phyloP scores from a whole-genome alignment of 768 basidiomycete genomes.

The Dioszegia aurantiaca region DNA sequence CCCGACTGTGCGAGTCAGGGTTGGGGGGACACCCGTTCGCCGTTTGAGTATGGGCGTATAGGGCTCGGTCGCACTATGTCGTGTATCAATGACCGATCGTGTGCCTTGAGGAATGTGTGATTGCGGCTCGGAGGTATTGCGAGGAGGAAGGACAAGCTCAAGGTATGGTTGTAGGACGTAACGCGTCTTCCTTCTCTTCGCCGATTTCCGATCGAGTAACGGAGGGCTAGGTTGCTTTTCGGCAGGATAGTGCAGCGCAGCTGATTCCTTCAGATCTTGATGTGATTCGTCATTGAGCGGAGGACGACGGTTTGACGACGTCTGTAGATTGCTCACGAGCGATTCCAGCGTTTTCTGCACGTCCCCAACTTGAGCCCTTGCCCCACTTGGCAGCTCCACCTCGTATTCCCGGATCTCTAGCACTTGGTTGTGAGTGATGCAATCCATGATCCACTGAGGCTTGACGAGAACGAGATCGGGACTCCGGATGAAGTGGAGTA shows the following conservation, averaged over 20 bases:
- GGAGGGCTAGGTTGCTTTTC: background rate
- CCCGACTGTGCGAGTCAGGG: no score
- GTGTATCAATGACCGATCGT: no score
- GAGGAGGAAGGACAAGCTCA: background rate
- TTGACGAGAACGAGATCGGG: background rate
- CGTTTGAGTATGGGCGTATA: background rate
- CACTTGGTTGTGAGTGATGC: background rate
- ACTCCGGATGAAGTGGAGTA: background rate
- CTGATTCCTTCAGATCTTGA: no score
- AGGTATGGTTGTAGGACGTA: conserved; percentile 11
- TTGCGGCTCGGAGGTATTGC: background rate
- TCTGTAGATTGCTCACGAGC: background rate
- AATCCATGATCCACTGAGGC: background rate
- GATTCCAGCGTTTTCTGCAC: background rate
- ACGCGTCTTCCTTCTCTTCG: background rate
- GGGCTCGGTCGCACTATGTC: background rate
- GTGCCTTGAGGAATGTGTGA: background rate
- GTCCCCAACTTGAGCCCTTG: background rate
- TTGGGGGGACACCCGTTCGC: no score
- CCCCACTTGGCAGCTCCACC: background rate
- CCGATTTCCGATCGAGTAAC: background rate
- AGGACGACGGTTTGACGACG: background rate
- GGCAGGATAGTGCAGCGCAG: no score
- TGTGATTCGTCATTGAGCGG: no score
- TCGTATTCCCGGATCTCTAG: background rate